These are phyloP conservation scores for Plasmodium inui DNA, from an alignment of 169 alveolate genomes.

Conservation along the genomic window DNA sequence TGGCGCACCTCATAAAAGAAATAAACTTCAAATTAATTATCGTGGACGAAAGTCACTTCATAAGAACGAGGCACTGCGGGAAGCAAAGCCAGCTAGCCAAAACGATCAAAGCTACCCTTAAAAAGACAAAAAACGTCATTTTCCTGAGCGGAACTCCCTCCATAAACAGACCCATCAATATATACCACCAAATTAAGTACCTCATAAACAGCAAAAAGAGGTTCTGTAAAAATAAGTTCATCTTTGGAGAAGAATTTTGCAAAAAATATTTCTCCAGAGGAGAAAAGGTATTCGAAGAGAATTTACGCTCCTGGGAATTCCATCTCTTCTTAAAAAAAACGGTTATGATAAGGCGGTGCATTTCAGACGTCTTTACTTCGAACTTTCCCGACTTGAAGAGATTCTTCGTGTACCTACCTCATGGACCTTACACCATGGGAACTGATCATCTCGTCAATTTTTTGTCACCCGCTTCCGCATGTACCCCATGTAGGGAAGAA, in stretches of 20 bases:
- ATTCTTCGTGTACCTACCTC: constrained; percentile 20
- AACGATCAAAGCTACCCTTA: constrained; percentile 22
- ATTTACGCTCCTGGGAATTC: constrained; percentile 71
- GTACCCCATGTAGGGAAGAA: not conserved
- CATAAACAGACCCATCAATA: constrained; percentile 59
- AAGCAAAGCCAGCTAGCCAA: constrained; percentile 55
- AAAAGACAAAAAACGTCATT: constrained; percentile 19
- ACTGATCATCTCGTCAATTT: not conserved
- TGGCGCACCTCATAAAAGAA: constrained; percentile 6
- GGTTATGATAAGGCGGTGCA: constrained; percentile 55
- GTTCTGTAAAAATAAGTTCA: constrained; percentile 31
- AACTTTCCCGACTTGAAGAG: constrained; percentile 35
- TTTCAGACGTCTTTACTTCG: not conserved
- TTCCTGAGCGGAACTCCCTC: constrained; percentile 66
- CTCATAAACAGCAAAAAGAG: constrained; percentile 30
- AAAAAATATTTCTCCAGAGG: constrained; percentile 60
- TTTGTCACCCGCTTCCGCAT: not conserved
- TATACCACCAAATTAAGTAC: constrained; percentile 59
- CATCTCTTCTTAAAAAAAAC: constrained; percentile 41
- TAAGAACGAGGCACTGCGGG: constrained; percentile 54
- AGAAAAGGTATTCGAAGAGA: constrained; percentile 51
- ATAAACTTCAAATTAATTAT: constrained; percentile 29
- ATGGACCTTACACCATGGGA: not conserved
- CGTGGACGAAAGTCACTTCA: constrained; percentile 61
- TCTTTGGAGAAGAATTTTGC: constrained; percentile 68